Conservation (phyloP, 140 eudicot species). For the Cichorium intybus region DNA sequence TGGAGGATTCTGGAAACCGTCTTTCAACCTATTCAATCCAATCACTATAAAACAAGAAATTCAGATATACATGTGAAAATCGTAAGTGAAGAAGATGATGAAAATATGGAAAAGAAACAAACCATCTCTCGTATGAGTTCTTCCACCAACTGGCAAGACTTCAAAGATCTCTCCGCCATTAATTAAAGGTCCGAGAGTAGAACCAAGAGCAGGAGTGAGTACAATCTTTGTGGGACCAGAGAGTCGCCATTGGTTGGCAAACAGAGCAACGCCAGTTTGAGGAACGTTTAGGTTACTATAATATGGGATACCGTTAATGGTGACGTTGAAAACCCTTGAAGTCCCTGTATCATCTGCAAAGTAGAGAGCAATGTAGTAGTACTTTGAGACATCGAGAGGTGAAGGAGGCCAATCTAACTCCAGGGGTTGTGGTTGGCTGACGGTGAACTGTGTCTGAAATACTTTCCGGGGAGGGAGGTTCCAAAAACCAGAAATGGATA, state of each 20-base stretch:
- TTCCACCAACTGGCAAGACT: conserved; percentile 55
- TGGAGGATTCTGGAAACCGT: conserved; percentile 67
- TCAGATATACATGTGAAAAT: not conserved
- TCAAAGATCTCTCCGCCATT: conserved; percentile 84
- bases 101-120: not conserved
- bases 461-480: conserved; percentile 69
- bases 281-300: conserved; percentile 46
- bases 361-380: conserved; percentile 77
- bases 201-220: conserved; percentile 58
- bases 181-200: conserved; percentile 63
- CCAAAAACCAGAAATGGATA: conserved; percentile 75
- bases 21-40: conserved; percentile 53
- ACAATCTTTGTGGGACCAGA: conserved; percentile 59
- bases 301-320: conserved; percentile 52
- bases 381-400: conserved; percentile 48
- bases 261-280: conserved; percentile 61
- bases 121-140: conserved; percentile 79
- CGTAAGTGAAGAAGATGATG: not conserved
- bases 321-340: conserved; percentile 50
- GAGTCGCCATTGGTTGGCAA: conserved; percentile 79
- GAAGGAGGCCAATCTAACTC: conserved; percentile 70
- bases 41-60: conserved; percentile 42
- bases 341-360: conserved; percentile 62
- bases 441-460: conserved; percentile 59
- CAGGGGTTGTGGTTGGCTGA: conserved; percentile 29